Conservation (phyloP, 441 rosid genomes). For the Pelargonium hybrid region DNA sequence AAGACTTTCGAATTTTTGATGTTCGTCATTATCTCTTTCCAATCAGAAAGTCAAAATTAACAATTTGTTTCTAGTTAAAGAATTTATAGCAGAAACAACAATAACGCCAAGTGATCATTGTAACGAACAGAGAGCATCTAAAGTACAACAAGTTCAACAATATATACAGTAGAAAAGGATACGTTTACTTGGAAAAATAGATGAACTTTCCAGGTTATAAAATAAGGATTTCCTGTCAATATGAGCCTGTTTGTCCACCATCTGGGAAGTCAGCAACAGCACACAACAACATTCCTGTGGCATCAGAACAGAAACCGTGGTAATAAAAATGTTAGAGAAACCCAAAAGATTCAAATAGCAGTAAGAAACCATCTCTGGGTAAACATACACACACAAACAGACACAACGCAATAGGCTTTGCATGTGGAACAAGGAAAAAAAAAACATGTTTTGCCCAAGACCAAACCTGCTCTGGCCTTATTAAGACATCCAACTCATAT, state of each 20-base stretch:
- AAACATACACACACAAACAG: background rate
- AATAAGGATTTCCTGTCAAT: constrained; percentile 36
- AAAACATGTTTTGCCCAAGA: background rate
- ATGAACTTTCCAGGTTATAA: constrained; percentile 28
- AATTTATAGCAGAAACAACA: background rate
- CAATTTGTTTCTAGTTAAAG: background rate
- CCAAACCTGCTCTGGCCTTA: background rate
- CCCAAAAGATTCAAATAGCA: background rate
- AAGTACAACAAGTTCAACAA: background rate
- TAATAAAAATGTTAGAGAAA: background rate
- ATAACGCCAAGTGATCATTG: background rate
- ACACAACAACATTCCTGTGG: constrained; percentile 27
- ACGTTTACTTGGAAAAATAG: constrained; percentile 55
- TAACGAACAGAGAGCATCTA: background rate
- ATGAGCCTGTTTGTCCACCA: constrained; percentile 25
- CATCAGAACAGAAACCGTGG: constrained; percentile 28
- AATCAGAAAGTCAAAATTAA: background rate
- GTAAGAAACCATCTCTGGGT: background rate
- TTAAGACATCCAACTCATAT: too few relatives aligned
- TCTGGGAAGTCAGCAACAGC: constrained; percentile 27
- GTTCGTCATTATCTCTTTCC: background rate
- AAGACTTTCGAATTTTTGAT: background rate
- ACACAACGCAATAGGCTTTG: background rate
- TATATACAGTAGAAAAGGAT: constrained; percentile 32
- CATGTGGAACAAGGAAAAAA: background rate